Conservation (phyloP, 768 basidiomycete species). For the Leccinum boreale region DNA sequence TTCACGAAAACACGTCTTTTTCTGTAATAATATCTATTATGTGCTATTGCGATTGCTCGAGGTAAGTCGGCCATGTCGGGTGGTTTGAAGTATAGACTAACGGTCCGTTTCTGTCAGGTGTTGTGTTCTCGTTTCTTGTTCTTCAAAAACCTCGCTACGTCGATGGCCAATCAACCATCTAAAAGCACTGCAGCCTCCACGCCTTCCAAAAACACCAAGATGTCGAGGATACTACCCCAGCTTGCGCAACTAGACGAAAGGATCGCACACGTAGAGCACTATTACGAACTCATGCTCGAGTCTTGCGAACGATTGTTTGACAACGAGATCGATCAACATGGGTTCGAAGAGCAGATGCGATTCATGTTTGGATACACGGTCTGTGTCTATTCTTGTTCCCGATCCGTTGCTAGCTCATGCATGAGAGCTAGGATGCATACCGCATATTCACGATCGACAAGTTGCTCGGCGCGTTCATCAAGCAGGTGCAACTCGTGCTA, state of each 20-base stretch:
- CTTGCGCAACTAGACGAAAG: slow-evolving; percentile 32
- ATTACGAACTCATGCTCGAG: slow-evolving; percentile 80
- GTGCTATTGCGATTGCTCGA: slow-evolving; percentile 80
- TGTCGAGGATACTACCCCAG: slow-evolving; percentile 28
- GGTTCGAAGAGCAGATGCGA: slow-evolving; percentile 90
- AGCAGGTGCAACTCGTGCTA: slow-evolving; percentile 81
- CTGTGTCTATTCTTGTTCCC: background rate
- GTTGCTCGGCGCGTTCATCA: slow-evolving; percentile 82
- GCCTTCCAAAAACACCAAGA: slow-evolving; percentile 27
- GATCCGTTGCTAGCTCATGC: background rate
- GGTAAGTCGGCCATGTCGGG: slow-evolving; percentile 44
- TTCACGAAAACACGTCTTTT: slow-evolving; percentile 63
- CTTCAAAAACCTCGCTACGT: slow-evolving; percentile 70
- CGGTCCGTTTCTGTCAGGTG: slow-evolving; percentile 45
- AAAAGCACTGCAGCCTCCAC: slow-evolving; percentile 3
- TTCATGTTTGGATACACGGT: slow-evolving; percentile 84
- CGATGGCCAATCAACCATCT: slow-evolving; percentile 34
- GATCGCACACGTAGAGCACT: slow-evolving; percentile 54
- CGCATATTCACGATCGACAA: slow-evolving; percentile 94
- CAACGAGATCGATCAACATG: slow-evolving; percentile 81
- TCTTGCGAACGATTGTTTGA: slow-evolving; percentile 91
- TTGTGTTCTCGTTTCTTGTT: slow-evolving; percentile 76
- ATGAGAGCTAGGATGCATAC: slow-evolving; percentile 60
- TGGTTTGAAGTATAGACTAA: background rate
- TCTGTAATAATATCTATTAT: slow-evolving; percentile 89